These are phyloP conservation scores for Teunomyces gatunensis DNA, from an alignment of 805 yeast genomes.

Conservation along the genomic window DNA sequence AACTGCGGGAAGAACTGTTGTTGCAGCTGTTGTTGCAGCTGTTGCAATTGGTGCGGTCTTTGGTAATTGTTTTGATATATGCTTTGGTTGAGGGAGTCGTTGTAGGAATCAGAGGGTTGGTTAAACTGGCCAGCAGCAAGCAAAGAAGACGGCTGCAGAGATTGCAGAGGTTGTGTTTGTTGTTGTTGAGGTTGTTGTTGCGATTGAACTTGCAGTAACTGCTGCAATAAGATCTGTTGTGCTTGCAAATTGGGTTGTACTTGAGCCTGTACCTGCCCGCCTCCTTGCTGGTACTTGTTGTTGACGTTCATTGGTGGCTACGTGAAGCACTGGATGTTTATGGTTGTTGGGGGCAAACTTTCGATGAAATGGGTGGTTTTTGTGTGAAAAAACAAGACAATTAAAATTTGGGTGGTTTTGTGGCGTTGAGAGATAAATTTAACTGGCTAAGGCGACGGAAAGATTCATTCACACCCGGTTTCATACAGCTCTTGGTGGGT, in stretches of 20 bases:
- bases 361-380: neutral
- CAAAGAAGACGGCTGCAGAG: slow-evolving; percentile 27
- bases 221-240: slow-evolving; percentile 43
- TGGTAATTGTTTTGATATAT: slow-evolving; percentile 37
- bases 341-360: neutral
- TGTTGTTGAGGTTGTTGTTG: slow-evolving; percentile 14
- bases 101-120: slow-evolving; percentile 19
- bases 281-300: slow-evolving; percentile 17
- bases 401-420: neutral
- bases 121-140: slow-evolving; percentile 10
- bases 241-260: slow-evolving; percentile 36
- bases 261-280: slow-evolving; percentile 21
- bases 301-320: slow-evolving; percentile 16
- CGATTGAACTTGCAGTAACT: slow-evolving; percentile 38
- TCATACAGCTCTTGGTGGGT: neutral
- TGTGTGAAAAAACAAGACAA: neutral
- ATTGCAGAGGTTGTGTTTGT: slow-evolving; percentile 19
- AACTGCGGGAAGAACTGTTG: slow-evolving; percentile 22
- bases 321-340: neutral
- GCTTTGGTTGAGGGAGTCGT: slow-evolving; percentile 30
- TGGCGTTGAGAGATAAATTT: neutral
- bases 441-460: neutral
- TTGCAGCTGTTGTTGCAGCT: slow-evolving; percentile 12
- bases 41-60: slow-evolving; percentile 24
- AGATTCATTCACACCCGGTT: neutral